phyloP scores from a whole-genome alignment of 192 early-diverging fungal genomes.

The Podochytrium sp. region DNA sequence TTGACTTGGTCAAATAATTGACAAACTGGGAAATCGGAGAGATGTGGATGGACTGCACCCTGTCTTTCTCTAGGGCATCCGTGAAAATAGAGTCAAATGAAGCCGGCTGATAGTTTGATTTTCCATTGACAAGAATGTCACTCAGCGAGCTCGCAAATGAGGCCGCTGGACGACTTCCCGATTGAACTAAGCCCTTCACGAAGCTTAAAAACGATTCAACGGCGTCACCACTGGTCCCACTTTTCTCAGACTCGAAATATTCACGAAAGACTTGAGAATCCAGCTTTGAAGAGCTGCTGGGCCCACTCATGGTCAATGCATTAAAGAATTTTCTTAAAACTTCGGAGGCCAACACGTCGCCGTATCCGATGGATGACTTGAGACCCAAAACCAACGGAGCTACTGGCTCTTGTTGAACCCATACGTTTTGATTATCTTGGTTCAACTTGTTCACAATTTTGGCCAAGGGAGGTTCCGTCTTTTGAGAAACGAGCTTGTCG shows the following conservation, averaged over 20 bases:
- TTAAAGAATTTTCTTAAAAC: constrained; percentile 2
- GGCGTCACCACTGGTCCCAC: neutral
- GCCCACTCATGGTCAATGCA: neutral
- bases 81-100: constrained; percentile 3
- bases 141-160: neutral
- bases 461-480: neutral
- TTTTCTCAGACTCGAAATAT: neutral
- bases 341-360: neutral
- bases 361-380: neutral
- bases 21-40: neutral
- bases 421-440: neutral
- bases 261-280: constrained; percentile 2
- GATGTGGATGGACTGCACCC: too few species aligned
- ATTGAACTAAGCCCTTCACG: neutral
- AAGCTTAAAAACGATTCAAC: neutral
- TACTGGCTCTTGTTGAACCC: constrained; percentile 13
- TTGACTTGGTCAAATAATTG: neutral
- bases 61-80: neutral
- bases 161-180: neutral
- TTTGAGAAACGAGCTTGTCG: neutral
- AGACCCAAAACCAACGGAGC: neutral
- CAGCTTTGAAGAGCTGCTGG: neutral
- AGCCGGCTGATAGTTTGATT: neutral
- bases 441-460: neutral
- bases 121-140: neutral